These are phyloP conservation scores for Akebia trifoliata DNA, from an alignment of 164 flowering plant species.

Conservation along the genomic window DNA sequence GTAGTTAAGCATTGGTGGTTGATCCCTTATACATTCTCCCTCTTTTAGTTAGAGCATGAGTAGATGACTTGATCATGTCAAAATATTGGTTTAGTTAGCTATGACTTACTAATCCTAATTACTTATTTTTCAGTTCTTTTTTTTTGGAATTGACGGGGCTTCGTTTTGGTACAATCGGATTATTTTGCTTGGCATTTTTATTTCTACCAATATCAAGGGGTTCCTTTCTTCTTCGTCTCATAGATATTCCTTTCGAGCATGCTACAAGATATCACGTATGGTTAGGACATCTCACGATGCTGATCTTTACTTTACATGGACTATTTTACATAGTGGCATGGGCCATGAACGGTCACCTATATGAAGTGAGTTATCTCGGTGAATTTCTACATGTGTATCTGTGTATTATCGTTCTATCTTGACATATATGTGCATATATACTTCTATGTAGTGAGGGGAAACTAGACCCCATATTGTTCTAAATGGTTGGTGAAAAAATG, in stretches of 20 bases:
- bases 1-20: too few species aligned
- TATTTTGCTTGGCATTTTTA: slow-evolving; percentile 69
- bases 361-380: slow-evolving; percentile 46
- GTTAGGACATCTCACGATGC: slow-evolving; percentile 93
- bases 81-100: too few species aligned
- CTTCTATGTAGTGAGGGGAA: neutral
- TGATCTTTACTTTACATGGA: slow-evolving; percentile 72
- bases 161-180: slow-evolving; percentile 64
- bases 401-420: neutral
- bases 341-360: slow-evolving; percentile 47
- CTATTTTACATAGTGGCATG: slow-evolving; percentile 54
- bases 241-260: slow-evolving; percentile 94
- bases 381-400: neutral
- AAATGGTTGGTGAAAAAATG: neutral
- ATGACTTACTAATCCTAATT: slow-evolving; percentile 4
- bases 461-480: neutral
- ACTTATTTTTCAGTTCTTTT: slow-evolving; percentile 32
- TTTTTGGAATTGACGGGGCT: slow-evolving; percentile 55
- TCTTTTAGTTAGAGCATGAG: too few species aligned
- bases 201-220: slow-evolving; percentile 89
- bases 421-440: neutral
- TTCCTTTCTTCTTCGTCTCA: slow-evolving; percentile 73
- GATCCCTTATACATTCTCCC: too few species aligned
- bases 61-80: too few species aligned
- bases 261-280: slow-evolving; percentile 91